Evolutionary conservation across 148 eudicot genomes (phyloP), one percentile per base, ranked within the genome.

Genomic region (Rhododendron kiyosumense): DNA sequence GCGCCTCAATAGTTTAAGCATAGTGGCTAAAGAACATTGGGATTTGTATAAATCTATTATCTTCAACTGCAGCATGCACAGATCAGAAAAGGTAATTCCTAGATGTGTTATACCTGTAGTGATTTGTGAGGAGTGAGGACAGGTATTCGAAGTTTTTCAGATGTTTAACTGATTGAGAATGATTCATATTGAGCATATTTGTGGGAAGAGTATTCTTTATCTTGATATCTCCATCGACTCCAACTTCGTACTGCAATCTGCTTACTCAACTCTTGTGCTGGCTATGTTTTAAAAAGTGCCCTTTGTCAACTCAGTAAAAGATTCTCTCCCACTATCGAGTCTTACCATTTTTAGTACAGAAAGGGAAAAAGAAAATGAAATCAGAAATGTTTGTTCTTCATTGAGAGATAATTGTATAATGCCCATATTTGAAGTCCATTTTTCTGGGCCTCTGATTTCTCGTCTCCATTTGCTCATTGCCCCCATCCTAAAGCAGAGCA

Each of bases 51-150:
- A 83, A 90, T 65, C 88, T 57, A 83, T 87, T 88, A 93, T 94
- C 78, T 83, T 88, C 83, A 85, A 81, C 87, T 95, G 98, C 94
- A 92, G 95, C 88, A 86, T 74, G 86, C 88, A 82, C 48, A 90
- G 86, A 83, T 90, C 94, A 28, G 98, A 95, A 51, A 93, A 95
- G 98, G 98, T 97, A 88, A 90, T 36, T 77, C 48, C 76, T 0
- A 61, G 79, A 76, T 10, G 9, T 15, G 13, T 36, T 45, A 81
- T 52, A 34, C 81, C 17, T 0, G 41, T 69, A 46, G 45, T 73
- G n/a, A 69, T 17, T 57, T 57, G 61, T 57, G 7, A 57, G 22
- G 18, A 57, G 22, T 57, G 7, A 57, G 22, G 18, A 57, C 7
- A 57, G 24, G 22, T 57, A 18, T 57, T 57, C 20, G 61, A 54